Evolutionary conservation across 1,139 yeast genomes (phyloP), one percentile per base, ranked within the genome.

Genomic region (Suhomyces choctaworum): DNA sequence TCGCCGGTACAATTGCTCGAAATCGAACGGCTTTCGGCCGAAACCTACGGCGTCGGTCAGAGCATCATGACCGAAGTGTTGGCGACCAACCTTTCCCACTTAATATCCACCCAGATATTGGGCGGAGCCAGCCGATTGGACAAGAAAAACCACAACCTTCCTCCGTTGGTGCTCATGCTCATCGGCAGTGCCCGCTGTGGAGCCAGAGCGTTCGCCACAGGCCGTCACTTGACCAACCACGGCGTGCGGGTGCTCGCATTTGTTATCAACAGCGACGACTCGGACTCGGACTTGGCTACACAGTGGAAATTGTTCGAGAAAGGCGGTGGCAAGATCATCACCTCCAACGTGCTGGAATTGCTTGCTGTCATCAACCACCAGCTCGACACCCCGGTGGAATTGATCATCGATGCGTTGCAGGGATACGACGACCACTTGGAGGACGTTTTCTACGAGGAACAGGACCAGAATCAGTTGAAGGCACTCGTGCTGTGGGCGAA

Each of bases 1-100:
- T 78, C 92, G 1, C 92, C 96, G 1, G 78, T 87, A 6, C 96
- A 89, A 58, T 61, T 88, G 42, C 66, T 83, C n/a, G 95, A 87
- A 46, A 76, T 88, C 39, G 94, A 87, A 56, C 70, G 85, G 30
- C 56, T 80, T 13, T 60, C 84, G 12, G 57, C 64, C 4, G 82
- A 79, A 17, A 58, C 67, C 7, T 82, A 70, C 57, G 80, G 78
- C 1, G 58, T 81, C 13, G 49, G 76, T 1, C 66, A 74, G 10
- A 56, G 57, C 8, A 58, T 76, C 8, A 58, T 81, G 48, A 63
- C 76, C n/a, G 97, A 88, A 55, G 78, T 80, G 32, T 79, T 88
- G 31, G 89, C 89, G 2, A 64, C 82, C 16, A 84, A 86, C 35
- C 64, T 88, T 22, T 73, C 86, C 2, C 71, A 68, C 28, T 64